phyloP scores from a whole-genome alignment of 139 green algal genomes.

The Closterium sp. region DNA sequence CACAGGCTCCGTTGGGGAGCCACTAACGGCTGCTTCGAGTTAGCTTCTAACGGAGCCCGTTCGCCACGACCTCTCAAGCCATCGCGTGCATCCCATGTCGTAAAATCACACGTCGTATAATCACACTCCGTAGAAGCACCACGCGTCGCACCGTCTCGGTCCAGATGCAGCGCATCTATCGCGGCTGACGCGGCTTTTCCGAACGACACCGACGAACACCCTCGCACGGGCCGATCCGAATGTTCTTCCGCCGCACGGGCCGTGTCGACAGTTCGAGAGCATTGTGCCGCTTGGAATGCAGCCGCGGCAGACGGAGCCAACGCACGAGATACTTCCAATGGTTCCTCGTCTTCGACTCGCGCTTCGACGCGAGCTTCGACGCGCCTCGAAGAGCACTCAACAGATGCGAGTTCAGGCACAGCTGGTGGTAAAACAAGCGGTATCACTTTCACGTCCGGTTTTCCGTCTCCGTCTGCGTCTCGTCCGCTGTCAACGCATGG shows the following conservation, averaged over 20 bases:
- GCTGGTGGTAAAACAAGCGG: no score
- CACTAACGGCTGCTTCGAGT: not conserved
- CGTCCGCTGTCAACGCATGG: no score
- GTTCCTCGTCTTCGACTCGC: no score
- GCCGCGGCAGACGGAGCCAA: no score
- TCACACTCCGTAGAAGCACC: not conserved
- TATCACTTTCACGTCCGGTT: no score
- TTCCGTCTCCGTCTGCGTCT: no score
- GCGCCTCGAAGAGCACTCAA: no score
- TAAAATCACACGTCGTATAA: not conserved
- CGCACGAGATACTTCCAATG: no score
- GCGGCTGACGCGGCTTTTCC: not conserved
- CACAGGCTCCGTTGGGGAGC: not conserved
- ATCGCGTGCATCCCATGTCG: not conserved
- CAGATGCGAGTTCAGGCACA: no score
- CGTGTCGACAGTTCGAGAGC: not conserved
- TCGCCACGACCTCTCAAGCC: not conserved
- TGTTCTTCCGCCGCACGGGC: not conserved
- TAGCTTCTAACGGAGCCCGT: not conserved
- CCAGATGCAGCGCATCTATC: not conserved
- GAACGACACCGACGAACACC: not conserved
- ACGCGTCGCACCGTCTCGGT: no score
- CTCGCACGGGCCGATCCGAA: not conserved
- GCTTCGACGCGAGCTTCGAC: no score
- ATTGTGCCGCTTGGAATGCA: no score